Conservation (phyloP, 768 basidiomycete species). For the Suillus spraguei region DNA sequence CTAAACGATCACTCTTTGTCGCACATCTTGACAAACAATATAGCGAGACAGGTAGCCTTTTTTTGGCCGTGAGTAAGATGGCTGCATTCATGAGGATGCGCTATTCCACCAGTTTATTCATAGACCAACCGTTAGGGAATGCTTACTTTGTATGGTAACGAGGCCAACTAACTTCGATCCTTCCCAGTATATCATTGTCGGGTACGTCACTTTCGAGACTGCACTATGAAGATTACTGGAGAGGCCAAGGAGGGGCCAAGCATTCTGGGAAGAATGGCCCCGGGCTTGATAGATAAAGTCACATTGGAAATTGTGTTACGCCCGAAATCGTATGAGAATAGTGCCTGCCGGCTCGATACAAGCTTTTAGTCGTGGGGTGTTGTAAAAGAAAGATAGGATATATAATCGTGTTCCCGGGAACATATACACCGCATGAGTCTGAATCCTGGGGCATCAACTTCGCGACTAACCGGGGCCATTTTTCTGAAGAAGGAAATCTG, state of each 20-base stretch:
- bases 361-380: not conserved
- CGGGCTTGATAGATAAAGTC: not conserved
- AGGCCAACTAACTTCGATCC: not conserved
- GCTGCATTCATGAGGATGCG: not conserved
- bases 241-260: no score
- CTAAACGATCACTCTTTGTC: not conserved
- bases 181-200: not conserved
- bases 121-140: not conserved
- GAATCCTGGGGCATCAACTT: not conserved
- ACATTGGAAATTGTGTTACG: not conserved
- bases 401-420: not conserved
- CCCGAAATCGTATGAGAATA: constrained; percentile 18
- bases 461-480: not conserved
- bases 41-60: constrained; percentile 2
- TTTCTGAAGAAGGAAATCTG: not conserved
- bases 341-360: constrained; percentile 11
- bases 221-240: not conserved
- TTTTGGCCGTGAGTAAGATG: constrained; percentile 1
- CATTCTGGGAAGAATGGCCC: not conserved
- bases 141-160: not conserved
- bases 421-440: not conserved
- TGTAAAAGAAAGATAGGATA: constrained; percentile 12
- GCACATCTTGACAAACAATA: not conserved
- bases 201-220: not conserved
- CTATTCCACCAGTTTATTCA: not conserved